Evolutionary conservation across 352 stramenopile genomes (phyloP), one percentile per base, ranked within the genome.

Genomic region (Phytophthora tubulina): DNA sequence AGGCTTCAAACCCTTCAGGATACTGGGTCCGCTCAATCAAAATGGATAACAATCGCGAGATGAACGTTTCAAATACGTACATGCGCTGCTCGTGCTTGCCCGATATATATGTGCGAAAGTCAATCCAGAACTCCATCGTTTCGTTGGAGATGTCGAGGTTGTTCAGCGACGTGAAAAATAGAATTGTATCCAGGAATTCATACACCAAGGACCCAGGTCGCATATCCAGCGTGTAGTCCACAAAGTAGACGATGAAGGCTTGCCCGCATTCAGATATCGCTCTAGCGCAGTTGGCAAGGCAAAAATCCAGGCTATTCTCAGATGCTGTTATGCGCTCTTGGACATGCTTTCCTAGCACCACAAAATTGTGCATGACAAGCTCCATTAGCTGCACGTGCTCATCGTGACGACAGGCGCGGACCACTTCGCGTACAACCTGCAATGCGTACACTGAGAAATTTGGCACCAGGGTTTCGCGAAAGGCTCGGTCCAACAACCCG

Each of bases 71-170:
- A 59, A 93, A 94, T 10, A 81, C 80, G 38, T 70, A 56, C 71
- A 92, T 91, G 27, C 84, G 84, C n/a, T 80, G 49, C 41, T 95
- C 86, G 59, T 95, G 72, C 62, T 95, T 95, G 41, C 88, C 88
- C 8, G 83, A 92, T 35, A 95, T 71, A 58, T 95, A 95, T 8
- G 67, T 51, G 31, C 86, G 80, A 38, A 95, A 94, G 39, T 90
- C 80, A 67, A 95, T 90, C 88, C 88, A 95, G 33, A 95, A 95
- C 9, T 88, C 80, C 85, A 93, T 95, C 17, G 84, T 95, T 63
- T 89, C 85, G 50, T 93, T 93, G 6, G 88, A 93, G 15, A 88
- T 80, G 7, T 89, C 67, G 32, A 95, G 67, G 57, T 93, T 79
- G 51, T 84, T 80, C 31, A 90, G 38, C 7, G 82, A 76, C 11